Evolutionary conservation across 768 basidiomycete species (phyloP), one percentile per base, ranked within the genome.

Genomic region (Melanogaster broomeanus): DNA sequence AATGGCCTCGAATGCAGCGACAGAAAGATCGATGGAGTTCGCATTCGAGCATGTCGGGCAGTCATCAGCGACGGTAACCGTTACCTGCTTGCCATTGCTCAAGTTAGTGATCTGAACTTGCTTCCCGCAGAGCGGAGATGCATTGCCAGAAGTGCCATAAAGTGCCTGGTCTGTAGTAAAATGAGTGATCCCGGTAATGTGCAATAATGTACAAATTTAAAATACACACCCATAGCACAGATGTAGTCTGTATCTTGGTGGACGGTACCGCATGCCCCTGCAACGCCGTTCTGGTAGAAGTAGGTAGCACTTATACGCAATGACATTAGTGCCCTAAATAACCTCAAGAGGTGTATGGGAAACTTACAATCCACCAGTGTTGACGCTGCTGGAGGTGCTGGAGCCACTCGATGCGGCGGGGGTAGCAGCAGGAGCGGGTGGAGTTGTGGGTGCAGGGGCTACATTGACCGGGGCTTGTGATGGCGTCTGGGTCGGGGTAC

Each of bases 1-100:
- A 51, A 95, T 78, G 15, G 65, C 59, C 22, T 69, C 27, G 80
- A 95, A 94, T 40, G 89, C 87, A 48, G 62, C 82, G 44, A 58
- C 48, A n/a, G 88, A 90, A 38, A 90, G 74, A 61, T 91, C 88
- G 63, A 97, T 83, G 15, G 85, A 88, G 67, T 87, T 78, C 25
- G 31, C 30, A 60, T 80, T 82, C 0, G 62, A 45, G 73, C 92
- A 96, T 18, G 85, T 86, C 22, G 92, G 91, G 77, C 93, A 97
- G 33, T 78, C 84, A 59, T 93, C 92, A 12, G 80, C 89, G 56
- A 97, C 75, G 22, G 74, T 78, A 40, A 84, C 91, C 4, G 68
- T 74, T 51, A 88, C 77, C n/a, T 68, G 64, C 68, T 74, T 21
- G 43, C 78, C 74, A 12, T 46, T 70, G 70, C 81, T 83, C 22